Conservation (phyloP, 805 yeast species). For the Candida insectalens region DNA sequence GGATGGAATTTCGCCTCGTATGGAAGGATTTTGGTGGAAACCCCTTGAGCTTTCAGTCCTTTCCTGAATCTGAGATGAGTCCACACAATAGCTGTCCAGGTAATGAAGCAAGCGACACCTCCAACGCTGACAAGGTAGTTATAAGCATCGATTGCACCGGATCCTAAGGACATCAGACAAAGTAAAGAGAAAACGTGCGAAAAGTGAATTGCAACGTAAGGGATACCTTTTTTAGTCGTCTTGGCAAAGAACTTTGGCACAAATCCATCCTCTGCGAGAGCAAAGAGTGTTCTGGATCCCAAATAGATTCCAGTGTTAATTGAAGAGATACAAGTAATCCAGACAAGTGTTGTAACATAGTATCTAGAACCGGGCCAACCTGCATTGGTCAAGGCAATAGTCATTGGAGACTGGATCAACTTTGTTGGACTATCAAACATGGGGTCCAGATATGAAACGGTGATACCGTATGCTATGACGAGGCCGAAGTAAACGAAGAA, state of each 20-base stretch:
- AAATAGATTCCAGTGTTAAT: conserved; percentile 61
- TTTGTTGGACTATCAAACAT: conserved; percentile 26
- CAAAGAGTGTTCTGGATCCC: conserved; percentile 59
- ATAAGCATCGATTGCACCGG: conserved; percentile 55
- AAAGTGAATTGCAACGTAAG: conserved; percentile 46
- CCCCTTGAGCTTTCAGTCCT: conserved; percentile 34
- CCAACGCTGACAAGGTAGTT: conserved; percentile 49
- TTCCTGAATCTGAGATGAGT: conserved; percentile 48
- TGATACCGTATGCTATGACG: conserved; percentile 48
- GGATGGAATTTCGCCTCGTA: conserved; percentile 46
- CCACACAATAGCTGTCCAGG: conserved; percentile 52
- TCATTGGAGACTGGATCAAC: conserved; percentile 39
- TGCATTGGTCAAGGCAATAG: conserved; percentile 37
- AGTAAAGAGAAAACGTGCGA: conserved; percentile 46
- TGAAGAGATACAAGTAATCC: conserved; percentile 57
- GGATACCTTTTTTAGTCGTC: conserved; percentile 51
- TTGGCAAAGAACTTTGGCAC: conserved; percentile 33
- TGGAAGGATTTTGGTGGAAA: conserved; percentile 39
- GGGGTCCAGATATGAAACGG: conserved; percentile 48
- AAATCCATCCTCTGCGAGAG: conserved; percentile 51
- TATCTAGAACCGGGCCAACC: conserved; percentile 44
- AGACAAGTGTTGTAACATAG: conserved; percentile 51
- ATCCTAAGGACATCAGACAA: conserved; percentile 44
- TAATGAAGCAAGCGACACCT: conserved; percentile 60
- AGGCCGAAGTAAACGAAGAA: conserved; percentile 41